Evolutionary conservation across 108 stramenopile species (phyloP), one percentile per base, ranked within the genome.

Genomic region (Skeletonema tropicum): DNA sequence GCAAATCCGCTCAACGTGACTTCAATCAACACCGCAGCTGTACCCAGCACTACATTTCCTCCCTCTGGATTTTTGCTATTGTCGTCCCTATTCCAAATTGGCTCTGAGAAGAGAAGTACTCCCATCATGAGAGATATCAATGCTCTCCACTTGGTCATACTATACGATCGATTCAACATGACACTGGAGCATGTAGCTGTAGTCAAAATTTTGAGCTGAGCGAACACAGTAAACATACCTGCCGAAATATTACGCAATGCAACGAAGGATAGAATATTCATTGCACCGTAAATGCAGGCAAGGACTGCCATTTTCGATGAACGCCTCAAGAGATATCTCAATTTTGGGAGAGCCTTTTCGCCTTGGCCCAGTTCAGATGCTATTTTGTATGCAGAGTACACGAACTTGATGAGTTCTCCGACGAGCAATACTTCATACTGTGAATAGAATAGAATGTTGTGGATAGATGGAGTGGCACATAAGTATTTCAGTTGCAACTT

Each of bases 181-280:
- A 96, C 14, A 17, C 87, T 85, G 11, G 96, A 97, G 80, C 88
- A 96, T 8, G 83, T 74, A n/a, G 96, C 97, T 3, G 97, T 98
- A 23, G 95, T 92, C 76, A 98, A 78, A 57, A 98, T 96, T 67
- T 98, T 98, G 76, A 93, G 89, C 61, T 98, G 96, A 3, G 92
- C 91, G 72, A 88, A 93, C 38, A 94, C 83, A 29, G 94, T 96
- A 66, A 97, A 98, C 67, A 92, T 90, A 6, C 93, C 93, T n/a
- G 97, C 97, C 11, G 88, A 91, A 66, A 98, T 94, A 61, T 94
- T 94, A 14, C 91, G 80, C 10, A 98, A 63, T 0, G 95, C 84
- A 29, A 97, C 83, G 76, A 94, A 96, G 41, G 90, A 92, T 15
- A 98, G 77, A 48, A 96, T 91, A 67, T 98, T 98, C 97, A 97